Evolutionary conservation across 306 rosid genomes (phyloP).

Genomic region (Lupinus albus): DNA sequence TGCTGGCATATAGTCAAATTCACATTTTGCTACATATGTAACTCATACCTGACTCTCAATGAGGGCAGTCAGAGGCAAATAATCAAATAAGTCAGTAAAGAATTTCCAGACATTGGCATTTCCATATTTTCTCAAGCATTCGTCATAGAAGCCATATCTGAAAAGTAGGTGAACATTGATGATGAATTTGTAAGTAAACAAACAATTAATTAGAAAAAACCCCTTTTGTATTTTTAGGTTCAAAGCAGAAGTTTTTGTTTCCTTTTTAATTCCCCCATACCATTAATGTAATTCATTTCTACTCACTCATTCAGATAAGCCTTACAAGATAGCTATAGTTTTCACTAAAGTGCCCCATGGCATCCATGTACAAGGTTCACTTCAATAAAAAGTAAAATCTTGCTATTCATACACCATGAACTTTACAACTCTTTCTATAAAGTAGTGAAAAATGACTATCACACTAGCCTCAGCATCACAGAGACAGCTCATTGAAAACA

Average conservation of each 20-base stretch:
- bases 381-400: conserved; percentile 7
- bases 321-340: conserved; percentile 8
- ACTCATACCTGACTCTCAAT: conserved; percentile 95
- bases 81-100: conserved; percentile 92
- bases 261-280: background rate
- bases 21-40: conserved; percentile 29
- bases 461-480: conserved; percentile 1
- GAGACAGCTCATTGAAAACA: background rate
- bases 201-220: background rate
- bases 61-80: conserved; percentile 94
- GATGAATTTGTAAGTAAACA: conserved; percentile 40
- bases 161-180: conserved; percentile 39
- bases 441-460: conserved; percentile 8
- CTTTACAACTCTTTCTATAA: conserved; percentile 13
- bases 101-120: conserved; percentile 97
- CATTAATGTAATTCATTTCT: conserved; percentile 6
- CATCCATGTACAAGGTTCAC: conserved; percentile 1
- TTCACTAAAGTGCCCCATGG: conserved; percentile 3
- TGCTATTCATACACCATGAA: background rate
- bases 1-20: conserved; percentile 21
- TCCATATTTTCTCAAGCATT: conserved; percentile 97
- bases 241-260: conserved; percentile 4
- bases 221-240: background rate
- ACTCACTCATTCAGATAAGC: conserved; percentile 10
- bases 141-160: conserved; percentile 99